Percentiles rank a stretch among this genome's conserved stretches.
Conservation (phyloP, 441 rosid species). For the Cnidoscolus chayamansa region DNA sequence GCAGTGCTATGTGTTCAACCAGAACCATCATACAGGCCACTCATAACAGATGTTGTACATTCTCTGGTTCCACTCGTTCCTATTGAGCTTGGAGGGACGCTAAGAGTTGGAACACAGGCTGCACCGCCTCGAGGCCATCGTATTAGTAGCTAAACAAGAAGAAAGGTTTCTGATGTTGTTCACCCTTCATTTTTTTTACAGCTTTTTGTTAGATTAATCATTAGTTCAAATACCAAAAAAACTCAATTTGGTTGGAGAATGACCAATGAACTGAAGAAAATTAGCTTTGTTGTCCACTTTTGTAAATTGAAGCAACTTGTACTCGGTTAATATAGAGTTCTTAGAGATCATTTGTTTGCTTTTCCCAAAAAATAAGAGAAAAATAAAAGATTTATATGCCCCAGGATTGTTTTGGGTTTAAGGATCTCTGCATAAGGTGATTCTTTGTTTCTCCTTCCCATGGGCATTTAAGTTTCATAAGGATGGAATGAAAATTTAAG, state of each 20-base stretch:
- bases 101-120: constrained; percentile 44
- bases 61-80: constrained; percentile 84
- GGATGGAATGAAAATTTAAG: no score
- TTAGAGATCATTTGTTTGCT: background rate
- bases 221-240: constrained; percentile 10
- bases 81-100: constrained; percentile 82
- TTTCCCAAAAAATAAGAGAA: background rate
- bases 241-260: constrained; percentile 3
- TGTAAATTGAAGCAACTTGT: constrained; percentile 27
- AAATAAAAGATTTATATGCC: background rate
- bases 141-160: constrained; percentile 2
- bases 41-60: constrained; percentile 84
- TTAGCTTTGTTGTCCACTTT: constrained; percentile 4
- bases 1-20: constrained; percentile 93
- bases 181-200: background rate
- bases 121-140: constrained; percentile 10
- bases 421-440: background rate
- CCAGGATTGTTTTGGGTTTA: background rate
- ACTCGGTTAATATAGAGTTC: background rate
- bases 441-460: no score
- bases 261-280: background rate
- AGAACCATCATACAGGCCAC: constrained; percentile 86
- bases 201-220: background rate
- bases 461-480: no score
- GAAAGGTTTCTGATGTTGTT: constrained; percentile 1